phyloP scores from a whole-genome alignment of 495 filamentous ascomycete species.

The Emericellopsis terricola region DNA sequence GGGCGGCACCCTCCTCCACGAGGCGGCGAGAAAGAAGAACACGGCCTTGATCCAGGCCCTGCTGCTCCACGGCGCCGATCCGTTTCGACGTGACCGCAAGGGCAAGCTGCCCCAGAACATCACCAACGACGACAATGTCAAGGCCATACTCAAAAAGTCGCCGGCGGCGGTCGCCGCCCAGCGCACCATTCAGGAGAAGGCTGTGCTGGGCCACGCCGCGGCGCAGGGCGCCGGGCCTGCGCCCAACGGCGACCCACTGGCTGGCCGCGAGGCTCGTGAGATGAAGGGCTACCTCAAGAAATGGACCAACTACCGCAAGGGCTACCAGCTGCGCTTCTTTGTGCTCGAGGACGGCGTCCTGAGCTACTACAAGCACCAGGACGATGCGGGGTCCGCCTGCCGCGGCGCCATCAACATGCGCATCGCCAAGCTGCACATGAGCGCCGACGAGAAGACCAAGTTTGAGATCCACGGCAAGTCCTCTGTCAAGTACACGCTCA shows the following conservation, averaged over 20 bases:
- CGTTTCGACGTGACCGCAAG: constrained; percentile 84
- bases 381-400: constrained; percentile 83
- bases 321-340: constrained; percentile 95
- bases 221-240: constrained; percentile 37
- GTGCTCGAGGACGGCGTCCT: constrained; percentile 93
- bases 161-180: constrained; percentile 90
- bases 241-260: constrained; percentile 42
- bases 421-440: constrained; percentile 88
- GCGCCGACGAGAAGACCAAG: constrained; percentile 85
- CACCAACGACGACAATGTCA: constrained; percentile 84
- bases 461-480: constrained; percentile 97
- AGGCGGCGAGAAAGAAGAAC: constrained; percentile 78
- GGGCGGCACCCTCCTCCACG: constrained; percentile 81
- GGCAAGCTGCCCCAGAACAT: constrained; percentile 93
- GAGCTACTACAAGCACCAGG: constrained; percentile 98
- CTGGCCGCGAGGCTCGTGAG: constrained; percentile 73
- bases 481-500: constrained; percentile 95
- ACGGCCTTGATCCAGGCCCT: constrained; percentile 72
- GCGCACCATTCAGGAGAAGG: constrained; percentile 89
- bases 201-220: constrained; percentile 64
- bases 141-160: constrained; percentile 76
- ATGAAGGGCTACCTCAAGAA: constrained; percentile 99
- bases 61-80: constrained; percentile 90
- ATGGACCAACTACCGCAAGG: constrained; percentile 96
- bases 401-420: constrained; percentile 97